Evolutionary conservation across 345 rosid species (phyloP).

Genomic region (Gossypium longicalyx): DNA sequence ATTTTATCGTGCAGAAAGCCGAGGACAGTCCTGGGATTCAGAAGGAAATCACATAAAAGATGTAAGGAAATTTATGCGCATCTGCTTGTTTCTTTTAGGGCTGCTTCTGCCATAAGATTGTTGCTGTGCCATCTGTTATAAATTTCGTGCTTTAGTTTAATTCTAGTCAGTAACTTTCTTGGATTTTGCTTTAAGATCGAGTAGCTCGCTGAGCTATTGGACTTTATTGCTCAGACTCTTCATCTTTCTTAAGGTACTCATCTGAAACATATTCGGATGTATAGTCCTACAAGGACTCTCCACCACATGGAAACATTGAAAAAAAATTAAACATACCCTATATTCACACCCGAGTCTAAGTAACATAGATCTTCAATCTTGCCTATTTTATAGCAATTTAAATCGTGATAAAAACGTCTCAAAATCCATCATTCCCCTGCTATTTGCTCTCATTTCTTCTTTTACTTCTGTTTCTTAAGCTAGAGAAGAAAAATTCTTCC

Average conservation of each 20-base stretch:
- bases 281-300: too few species aligned
- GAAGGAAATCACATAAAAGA: slow-evolving; percentile 72
- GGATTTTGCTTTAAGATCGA: not conserved
- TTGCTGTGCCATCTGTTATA: not conserved
- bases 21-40: slow-evolving; percentile 71
- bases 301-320: too few species aligned
- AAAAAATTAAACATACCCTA: not conserved
- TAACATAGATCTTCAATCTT: not conserved
- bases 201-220: not conserved
- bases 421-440: not conserved
- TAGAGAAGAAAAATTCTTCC: too few species aligned
- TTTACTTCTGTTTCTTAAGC: too few species aligned
- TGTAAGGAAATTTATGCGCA: slow-evolving; percentile 34
- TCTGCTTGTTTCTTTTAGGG: not conserved
- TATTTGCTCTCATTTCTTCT: too few species aligned
- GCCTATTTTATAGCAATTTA: not conserved
- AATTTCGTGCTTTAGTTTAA: not conserved
- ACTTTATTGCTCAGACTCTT: not conserved
- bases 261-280: not conserved
- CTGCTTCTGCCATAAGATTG: not conserved
- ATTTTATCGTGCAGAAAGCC: slow-evolving; percentile 54
- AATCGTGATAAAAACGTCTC: too few species aligned
- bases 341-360: not conserved
- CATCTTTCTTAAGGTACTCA: not conserved
- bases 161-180: not conserved